These are phyloP conservation scores for Sporothrix curviconia DNA, from an alignment of 2,329 filamentous ascomycete genomes.

Conservation along the genomic window DNA sequence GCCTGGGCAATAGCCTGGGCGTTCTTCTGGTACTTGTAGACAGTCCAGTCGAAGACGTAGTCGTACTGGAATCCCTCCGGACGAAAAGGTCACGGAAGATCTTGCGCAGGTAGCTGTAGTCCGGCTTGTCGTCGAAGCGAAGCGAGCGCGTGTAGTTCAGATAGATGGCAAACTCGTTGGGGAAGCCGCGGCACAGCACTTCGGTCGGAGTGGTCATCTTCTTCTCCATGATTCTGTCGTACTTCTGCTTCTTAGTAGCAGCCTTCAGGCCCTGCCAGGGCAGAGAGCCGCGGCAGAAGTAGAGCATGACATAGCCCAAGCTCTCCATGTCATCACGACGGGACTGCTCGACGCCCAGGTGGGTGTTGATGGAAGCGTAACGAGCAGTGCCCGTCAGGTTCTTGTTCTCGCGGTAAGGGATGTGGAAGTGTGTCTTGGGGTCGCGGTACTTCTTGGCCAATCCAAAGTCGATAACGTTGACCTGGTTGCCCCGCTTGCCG, in stretches of 20 bases:
- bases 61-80: slow-evolving; percentile 98
- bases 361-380: slow-evolving; percentile 98
- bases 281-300: slow-evolving; percentile 98
- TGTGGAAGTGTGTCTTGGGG: slow-evolving; percentile 99
- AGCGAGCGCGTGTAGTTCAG: slow-evolving; percentile 98
- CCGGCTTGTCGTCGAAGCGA: slow-evolving; percentile 98
- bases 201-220: slow-evolving; percentile 99
- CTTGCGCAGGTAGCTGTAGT: slow-evolving; percentile 99
- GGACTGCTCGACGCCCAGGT: slow-evolving; percentile 96
- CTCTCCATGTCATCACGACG: slow-evolving; percentile 99
- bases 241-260: slow-evolving; percentile 89
- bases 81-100: slow-evolving; percentile 99
- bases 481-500: slow-evolving; percentile 97
- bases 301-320: slow-evolving; percentile 97
- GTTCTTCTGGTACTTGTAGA: slow-evolving; percentile 99
- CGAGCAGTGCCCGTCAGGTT: slow-evolving; percentile 97
- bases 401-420: slow-evolving; percentile 99
- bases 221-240: slow-evolving; percentile 99
- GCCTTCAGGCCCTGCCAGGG: slow-evolving; percentile 85
- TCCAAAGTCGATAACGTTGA: slow-evolving; percentile 99
- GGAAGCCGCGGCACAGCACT: slow-evolving; percentile 97
- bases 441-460: slow-evolving; percentile 99
- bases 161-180: slow-evolving; percentile 99
- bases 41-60: slow-evolving; percentile 99
- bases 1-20: slow-evolving; percentile 88